Conservation (phyloP, 768 basidiomycete genomes). For the Boletellus ananas region DNA sequence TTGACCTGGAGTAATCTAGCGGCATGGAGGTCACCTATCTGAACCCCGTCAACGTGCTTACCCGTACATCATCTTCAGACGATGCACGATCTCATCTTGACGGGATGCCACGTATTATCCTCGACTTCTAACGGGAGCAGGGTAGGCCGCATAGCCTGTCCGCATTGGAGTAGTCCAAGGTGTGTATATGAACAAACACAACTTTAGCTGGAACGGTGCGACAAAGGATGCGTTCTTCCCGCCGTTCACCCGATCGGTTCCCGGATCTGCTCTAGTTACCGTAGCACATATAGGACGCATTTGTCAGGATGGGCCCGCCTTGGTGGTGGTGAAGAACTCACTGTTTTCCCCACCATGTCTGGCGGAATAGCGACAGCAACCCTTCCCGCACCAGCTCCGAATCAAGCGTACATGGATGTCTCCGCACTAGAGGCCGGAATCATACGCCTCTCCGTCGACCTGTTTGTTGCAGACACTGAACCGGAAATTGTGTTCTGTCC, state of each 20-base stretch:
- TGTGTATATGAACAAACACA: too few relatives aligned
- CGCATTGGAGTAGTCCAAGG: too few relatives aligned
- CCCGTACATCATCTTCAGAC: too few relatives aligned
- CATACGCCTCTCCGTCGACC: constrained; percentile 36
- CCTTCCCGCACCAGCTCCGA: constrained; percentile 12
- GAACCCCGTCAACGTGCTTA: too few relatives aligned
- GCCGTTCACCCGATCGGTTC: not conserved
- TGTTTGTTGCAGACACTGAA: constrained; percentile 35
- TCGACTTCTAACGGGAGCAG: too few relatives aligned
- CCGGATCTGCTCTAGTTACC: not conserved
- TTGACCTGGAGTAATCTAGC: too few relatives aligned
- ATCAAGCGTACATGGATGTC: constrained; percentile 50
- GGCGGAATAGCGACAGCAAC: constrained; percentile 4
- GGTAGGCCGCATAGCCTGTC: too few relatives aligned
- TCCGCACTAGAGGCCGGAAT: constrained; percentile 55
- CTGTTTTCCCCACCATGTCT: not conserved
- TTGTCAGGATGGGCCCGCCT: not conserved
- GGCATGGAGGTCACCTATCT: too few relatives aligned
- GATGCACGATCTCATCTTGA: too few relatives aligned
- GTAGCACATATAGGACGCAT: not conserved
- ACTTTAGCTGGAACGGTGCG: too few relatives aligned
- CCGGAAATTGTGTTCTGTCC: constrained; percentile 35
- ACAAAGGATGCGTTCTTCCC: too few relatives aligned
- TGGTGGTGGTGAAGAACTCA: not conserved
- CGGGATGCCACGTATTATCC: too few relatives aligned